Evolutionary conservation across 352 stramenopile genomes (phyloP).

Genomic region (Phytophthora syringae): DNA sequence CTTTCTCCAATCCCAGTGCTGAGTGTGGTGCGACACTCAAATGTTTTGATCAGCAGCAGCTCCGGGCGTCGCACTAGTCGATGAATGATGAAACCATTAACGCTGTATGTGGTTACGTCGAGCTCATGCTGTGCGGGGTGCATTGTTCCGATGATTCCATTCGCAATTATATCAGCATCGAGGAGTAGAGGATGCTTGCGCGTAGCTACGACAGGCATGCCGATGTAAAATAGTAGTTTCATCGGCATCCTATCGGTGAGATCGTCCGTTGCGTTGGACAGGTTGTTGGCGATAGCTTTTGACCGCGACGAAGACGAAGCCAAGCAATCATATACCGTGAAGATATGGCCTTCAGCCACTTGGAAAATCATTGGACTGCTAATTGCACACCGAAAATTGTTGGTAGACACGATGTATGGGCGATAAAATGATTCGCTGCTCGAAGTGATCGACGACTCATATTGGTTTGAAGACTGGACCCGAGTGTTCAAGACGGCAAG

Average conservation of each 20-base stretch:
- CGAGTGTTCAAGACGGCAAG: conserved; percentile 9
- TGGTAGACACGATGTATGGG: conserved; percentile 16
- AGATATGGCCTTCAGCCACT: neutral
- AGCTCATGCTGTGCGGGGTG: neutral
- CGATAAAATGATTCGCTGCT: conserved; percentile 7
- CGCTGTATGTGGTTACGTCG: neutral
- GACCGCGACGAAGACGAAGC: neutral
- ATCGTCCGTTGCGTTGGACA: conserved; percentile 16
- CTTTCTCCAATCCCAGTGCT: neutral
- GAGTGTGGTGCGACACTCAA: neutral
- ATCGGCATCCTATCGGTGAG: conserved; percentile 18
- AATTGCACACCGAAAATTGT: conserved; percentile 18
- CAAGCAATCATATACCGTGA: conserved; percentile 11
- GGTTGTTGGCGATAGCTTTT: neutral
- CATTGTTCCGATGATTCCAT: conserved; percentile 17
- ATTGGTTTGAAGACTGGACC: neutral
- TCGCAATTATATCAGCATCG: conserved; percentile 10
- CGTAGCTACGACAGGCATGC: conserved; percentile 21
- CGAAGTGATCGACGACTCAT: neutral
- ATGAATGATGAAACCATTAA: neutral
- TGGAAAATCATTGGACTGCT: conserved; percentile 17
- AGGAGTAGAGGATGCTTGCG: conserved; percentile 15
- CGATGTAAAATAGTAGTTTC: conserved; percentile 22
- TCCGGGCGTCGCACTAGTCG: neutral
- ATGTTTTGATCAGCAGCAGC: neutral